These are phyloP conservation scores for Ambrosiella xylebori DNA, from an alignment of 2,329 filamentous ascomycete genomes.

Conservation along the genomic window DNA sequence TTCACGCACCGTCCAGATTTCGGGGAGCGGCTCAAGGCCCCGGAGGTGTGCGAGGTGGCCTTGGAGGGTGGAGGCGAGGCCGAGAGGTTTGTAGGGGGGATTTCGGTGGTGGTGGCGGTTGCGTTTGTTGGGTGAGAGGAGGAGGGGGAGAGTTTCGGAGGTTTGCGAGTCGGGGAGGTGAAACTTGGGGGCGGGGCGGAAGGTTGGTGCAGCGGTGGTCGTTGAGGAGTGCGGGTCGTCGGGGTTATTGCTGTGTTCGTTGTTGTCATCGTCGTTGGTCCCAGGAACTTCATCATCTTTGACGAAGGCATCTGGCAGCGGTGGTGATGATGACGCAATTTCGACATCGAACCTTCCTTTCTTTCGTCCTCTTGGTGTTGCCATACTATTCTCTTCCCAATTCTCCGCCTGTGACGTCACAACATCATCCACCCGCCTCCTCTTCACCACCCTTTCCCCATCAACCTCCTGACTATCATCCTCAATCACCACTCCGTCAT, in stretches of 20 bases:
- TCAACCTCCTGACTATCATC: slow-evolving; percentile 14
- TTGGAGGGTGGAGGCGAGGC: slow-evolving; percentile 24
- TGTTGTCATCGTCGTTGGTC: neutral
- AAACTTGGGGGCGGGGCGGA: slow-evolving; percentile 25
- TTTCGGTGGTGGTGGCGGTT: slow-evolving; percentile 5
- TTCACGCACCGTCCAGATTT: neutral
- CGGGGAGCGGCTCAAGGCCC: neutral
- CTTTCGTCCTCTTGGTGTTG: neutral
- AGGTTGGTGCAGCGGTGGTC: slow-evolving; percentile 19
- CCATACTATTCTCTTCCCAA: neutral
- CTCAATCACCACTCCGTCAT: slow-evolving; percentile 20
- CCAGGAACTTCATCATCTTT: neutral
- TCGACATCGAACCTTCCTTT: too few species aligned
- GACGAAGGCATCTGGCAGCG: too few species aligned
- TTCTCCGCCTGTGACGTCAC: neutral
- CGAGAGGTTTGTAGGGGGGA: slow-evolving; percentile 20
- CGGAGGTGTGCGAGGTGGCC: slow-evolving; percentile 25
- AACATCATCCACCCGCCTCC: slow-evolving; percentile 5
- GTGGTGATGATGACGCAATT: too few species aligned
- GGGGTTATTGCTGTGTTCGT: neutral
- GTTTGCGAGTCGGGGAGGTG: slow-evolving; percentile 16
- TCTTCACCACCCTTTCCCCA: neutral
- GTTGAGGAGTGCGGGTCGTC: neutral
- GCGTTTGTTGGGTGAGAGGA: neutral
- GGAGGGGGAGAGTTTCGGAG: neutral